phyloP scores from a whole-genome alignment of 2,329 filamentous ascomycete genomes.

The Coleophoma eucalyptorum region DNA sequence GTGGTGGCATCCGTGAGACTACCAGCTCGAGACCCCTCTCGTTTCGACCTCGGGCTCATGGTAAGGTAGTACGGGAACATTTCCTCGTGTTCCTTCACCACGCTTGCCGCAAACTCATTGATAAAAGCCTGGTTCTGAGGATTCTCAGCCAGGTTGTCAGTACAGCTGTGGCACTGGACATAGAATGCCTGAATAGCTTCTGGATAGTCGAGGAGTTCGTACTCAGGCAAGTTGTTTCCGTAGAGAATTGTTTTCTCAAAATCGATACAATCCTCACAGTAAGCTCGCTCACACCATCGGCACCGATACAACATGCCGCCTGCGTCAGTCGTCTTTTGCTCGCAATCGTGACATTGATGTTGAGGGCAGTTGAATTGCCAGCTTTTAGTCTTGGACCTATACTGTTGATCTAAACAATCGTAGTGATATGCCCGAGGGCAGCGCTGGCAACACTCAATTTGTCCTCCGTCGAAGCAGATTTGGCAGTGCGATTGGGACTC shows the following conservation, averaged over 20 bases:
- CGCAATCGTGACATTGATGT: constrained; percentile 50
- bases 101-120: constrained; percentile 21
- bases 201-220: constrained; percentile 42
- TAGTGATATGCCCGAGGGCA: constrained; percentile 53
- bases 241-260: constrained; percentile 45
- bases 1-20: constrained; percentile 29
- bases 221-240: constrained; percentile 47
- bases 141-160: constrained; percentile 28
- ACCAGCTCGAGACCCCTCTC: constrained; percentile 9
- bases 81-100: constrained; percentile 12
- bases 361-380: constrained; percentile 51
- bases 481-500: constrained; percentile 48
- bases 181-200: constrained; percentile 42
- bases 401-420: constrained; percentile 39
- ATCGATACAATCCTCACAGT: constrained; percentile 56
- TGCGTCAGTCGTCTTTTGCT: constrained; percentile 41
- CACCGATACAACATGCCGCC: constrained; percentile 44
- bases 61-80: constrained; percentile 2
- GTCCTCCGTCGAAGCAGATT: constrained; percentile 43
- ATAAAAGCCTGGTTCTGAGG: constrained; percentile 23
- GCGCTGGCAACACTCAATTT: constrained; percentile 41
- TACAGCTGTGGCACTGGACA: constrained; percentile 44
- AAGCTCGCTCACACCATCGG: constrained; percentile 49
- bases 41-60: background rate
- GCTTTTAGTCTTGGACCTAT: constrained; percentile 35